phyloP scores from a whole-genome alignment of 345 rosid species.

The Syzygium jambos region DNA sequence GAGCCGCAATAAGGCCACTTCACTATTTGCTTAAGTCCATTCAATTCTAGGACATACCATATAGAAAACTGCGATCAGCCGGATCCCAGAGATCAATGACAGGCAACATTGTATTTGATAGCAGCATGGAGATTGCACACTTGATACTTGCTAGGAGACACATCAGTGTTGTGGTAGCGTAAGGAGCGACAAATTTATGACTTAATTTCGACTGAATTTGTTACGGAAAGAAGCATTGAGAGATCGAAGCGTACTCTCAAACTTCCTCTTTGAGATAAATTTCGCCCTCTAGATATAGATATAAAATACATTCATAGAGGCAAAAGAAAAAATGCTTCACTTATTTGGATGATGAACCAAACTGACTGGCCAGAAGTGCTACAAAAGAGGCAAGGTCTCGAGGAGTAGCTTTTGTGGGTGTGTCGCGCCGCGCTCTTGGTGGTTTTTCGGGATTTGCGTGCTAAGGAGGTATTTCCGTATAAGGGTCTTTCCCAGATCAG shows the following conservation, averaged over 20 bases:
- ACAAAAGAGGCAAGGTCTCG: conserved; percentile 56
- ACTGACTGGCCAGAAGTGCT: conserved; percentile 50
- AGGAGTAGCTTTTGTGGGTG: conserved; percentile 23
- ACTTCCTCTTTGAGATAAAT: not conserved
- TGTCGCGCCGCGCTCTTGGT: too few species aligned
- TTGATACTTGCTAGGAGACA: conserved; percentile 22
- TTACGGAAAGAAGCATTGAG: not conserved
- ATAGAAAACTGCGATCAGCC: conserved; percentile 54
- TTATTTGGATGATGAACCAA: conserved; percentile 79
- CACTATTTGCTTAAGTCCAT: not conserved
- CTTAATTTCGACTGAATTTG: conserved; percentile 44
- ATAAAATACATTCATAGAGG: not conserved
- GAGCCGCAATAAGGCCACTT: not conserved
- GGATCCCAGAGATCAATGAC: conserved; percentile 43
- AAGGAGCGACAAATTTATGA: conserved; percentile 51
- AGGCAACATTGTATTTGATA: conserved; percentile 29
- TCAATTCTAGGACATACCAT: conserved; percentile 26
- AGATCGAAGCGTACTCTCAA: too few species aligned
- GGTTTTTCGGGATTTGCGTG: too few species aligned
- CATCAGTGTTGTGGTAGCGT: conserved; percentile 68
- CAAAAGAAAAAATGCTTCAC: not conserved
- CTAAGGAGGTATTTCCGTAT: too few species aligned
- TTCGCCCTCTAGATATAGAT: not conserved
- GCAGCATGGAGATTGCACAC: conserved; percentile 30
- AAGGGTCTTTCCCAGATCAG: too few species aligned